Conservation (phyloP, 2,329 filamentous ascomycete species). For the Acrodontium crateriforme region DNA sequence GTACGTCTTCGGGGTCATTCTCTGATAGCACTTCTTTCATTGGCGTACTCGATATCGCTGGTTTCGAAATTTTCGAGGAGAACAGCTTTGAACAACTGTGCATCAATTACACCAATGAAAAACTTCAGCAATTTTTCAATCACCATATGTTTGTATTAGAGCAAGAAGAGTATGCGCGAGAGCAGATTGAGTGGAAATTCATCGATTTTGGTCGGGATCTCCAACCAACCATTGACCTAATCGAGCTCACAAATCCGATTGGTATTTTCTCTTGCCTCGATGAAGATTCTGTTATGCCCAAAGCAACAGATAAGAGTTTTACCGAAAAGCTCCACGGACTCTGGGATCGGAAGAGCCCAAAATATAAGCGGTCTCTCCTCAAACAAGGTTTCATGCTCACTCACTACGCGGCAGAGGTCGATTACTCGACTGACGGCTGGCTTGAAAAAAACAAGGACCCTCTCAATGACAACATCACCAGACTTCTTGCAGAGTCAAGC, state of each 20-base stretch:
- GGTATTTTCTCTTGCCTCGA: slow-evolving; percentile 98
- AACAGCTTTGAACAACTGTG: slow-evolving; percentile 99
- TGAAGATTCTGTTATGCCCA: slow-evolving; percentile 97
- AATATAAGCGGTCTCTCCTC: slow-evolving; percentile 79
- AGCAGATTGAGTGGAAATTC: slow-evolving; percentile 99
- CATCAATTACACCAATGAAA: slow-evolving; percentile 99
- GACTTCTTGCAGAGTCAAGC: slow-evolving; percentile 66
- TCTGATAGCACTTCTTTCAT: slow-evolving; percentile 91
- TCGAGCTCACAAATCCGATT: slow-evolving; percentile 90
- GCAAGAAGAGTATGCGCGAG: slow-evolving; percentile 92
- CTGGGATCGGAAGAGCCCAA: slow-evolving; percentile 91
- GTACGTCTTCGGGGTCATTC: slow-evolving; percentile 53
- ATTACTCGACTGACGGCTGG: slow-evolving; percentile 92
- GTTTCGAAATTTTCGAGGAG: slow-evolving; percentile 95
- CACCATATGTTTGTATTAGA: slow-evolving; percentile 99
- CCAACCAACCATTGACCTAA: slow-evolving; percentile 94
- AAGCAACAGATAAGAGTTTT: slow-evolving; percentile 91
- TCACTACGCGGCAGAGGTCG: slow-evolving; percentile 94
- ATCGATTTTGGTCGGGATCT: slow-evolving; percentile 97
- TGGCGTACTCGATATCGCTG: slow-evolving; percentile 94
- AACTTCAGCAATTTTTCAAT: slow-evolving; percentile 98
- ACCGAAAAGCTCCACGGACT: slow-evolving; percentile 94
- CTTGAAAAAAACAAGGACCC: slow-evolving; percentile 99
- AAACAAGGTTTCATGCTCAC: slow-evolving; percentile 90
- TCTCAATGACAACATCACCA: slow-evolving; percentile 89